Base-by-base conservation (phyloP, 768 basidiomycete species). In the Daedaleopsis sinensis region DNA sequence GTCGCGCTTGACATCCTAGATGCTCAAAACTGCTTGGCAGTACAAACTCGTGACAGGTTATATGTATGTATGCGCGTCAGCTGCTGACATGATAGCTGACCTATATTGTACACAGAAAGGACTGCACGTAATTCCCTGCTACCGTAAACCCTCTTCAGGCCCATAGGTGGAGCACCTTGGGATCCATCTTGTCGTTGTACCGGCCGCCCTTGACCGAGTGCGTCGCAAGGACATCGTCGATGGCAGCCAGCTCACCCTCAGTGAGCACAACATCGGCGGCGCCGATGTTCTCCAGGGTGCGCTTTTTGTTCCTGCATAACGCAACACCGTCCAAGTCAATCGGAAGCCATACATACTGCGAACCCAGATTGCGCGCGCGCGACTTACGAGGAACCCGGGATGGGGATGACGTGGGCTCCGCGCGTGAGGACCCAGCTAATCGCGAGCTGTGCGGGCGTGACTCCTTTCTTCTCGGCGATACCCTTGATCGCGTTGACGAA, bases 331-430 rank as follows among this genome's bases (percentile, higher is more conserved):
- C n/a, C n/a, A n/a, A n/a, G n/a, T n/a, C n/a, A n/a, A n/a, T n/a
- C n/a, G n/a, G n/a, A n/a, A n/a, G n/a, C n/a, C n/a, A n/a, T n/a
- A n/a, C n/a, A n/a, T n/a, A n/a, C n/a, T n/a, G n/a, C n/a, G n/a
- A n/a, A n/a, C n/a, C n/a, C n/a, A n/a, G n/a, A n/a, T n/a, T n/a
- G n/a, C n/a, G n/a, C n/a, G n/a, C n/a, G n/a, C n/a, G n/a, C n/a
- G 8, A 61, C 67, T 44, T 56, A 78, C 77, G 76, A 77, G 15
- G 77, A 77, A 0, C 82, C 82, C 0, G 82, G 82, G 19, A 84
- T 74, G 5, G 82, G 81, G 57, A 84, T 73, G 21, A 67, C 55
- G 39, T 67, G 67, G 7, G 55, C 19, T n/a, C 67, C 67, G 35
- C 52, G 64, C 4, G 59, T 46, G n/a, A 51, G 42, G 10, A 65